phyloP scores from a whole-genome alignment of 306 rosid genomes.

The Elaeagnus macrophylla region DNA sequence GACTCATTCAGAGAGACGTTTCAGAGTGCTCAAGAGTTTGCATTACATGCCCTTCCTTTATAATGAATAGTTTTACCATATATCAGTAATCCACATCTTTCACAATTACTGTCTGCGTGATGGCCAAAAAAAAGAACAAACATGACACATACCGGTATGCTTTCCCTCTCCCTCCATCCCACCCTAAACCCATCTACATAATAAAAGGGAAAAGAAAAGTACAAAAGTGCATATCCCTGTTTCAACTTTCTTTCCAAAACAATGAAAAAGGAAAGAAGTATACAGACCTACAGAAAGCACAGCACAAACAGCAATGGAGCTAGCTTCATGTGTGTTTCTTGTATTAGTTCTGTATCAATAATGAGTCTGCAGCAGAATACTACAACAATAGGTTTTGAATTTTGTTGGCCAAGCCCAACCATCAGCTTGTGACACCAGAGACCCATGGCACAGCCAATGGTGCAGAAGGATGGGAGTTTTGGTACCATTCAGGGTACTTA shows the following conservation, averaged over 20 bases:
- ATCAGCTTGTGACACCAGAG: conserved; percentile 47
- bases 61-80: too few species aligned
- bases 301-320: conserved; percentile 15
- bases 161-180: background rate
- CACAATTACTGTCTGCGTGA: too few species aligned
- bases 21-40: too few species aligned
- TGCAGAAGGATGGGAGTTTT: conserved; percentile 50
- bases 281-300: conserved; percentile 18
- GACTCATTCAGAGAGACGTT: too few species aligned
- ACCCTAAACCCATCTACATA: background rate
- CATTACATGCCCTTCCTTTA: too few species aligned
- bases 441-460: conserved; percentile 79
- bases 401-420: conserved; percentile 13
- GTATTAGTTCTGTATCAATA: conserved; percentile 19
- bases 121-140: too few species aligned
- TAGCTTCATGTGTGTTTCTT: conserved; percentile 12
- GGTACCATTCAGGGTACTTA: conserved; percentile 62
- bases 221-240: conserved; percentile 12
- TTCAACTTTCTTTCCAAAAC: background rate
- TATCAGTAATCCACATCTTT: too few species aligned
- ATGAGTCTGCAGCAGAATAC: conserved; percentile 4
- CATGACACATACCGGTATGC: background rate
- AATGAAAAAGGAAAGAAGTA: conserved; percentile 18
- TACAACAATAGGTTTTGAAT: conserved; percentile 3
- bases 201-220: background rate